These are phyloP conservation scores for Spathaspora boniae DNA, from an alignment of 805 yeast species.

Conservation along the genomic window DNA sequence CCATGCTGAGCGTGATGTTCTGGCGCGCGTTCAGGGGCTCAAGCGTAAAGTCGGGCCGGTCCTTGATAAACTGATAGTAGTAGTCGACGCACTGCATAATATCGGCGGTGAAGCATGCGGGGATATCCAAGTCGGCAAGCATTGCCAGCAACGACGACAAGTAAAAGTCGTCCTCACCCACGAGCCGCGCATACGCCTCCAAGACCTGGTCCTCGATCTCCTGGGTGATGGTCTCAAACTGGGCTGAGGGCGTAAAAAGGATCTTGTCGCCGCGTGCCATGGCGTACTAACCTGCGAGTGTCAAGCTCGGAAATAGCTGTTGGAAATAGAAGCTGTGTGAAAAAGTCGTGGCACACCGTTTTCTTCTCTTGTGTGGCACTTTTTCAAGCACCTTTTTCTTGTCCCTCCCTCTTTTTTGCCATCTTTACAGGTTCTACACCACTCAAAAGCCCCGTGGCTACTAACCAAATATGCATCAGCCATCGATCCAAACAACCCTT, in stretches of 20 bases:
- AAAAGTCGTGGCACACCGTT: too few relatives aligned
- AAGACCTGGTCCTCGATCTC: conserved; percentile 34
- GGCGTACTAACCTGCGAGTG: too few relatives aligned
- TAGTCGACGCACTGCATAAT: conserved; percentile 27
- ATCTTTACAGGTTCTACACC: neutral
- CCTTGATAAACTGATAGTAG: conserved; percentile 24
- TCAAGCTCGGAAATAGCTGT: neutral
- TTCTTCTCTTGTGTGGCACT: too few relatives aligned
- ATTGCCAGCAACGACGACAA: conserved; percentile 24
- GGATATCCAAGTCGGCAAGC: conserved; percentile 24
- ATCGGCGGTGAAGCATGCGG: conserved; percentile 30
- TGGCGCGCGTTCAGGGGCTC: conserved; percentile 19
- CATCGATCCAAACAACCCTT: conserved; percentile 33
- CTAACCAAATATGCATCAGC: conserved; percentile 8
- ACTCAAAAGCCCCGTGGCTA: neutral
- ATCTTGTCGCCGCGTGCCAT: conserved; percentile 3
- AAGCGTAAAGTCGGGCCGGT: conserved; percentile 6
- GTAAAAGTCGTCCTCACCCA: conserved; percentile 24
- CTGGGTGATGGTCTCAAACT: conserved; percentile 15
- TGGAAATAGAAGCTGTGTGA: neutral
- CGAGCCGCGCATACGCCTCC: conserved; percentile 24
- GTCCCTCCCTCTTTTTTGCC: neutral
- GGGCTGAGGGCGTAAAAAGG: conserved; percentile 3
- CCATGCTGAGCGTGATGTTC: conserved; percentile 22
- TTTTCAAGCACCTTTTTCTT: too few relatives aligned